Conservation (phyloP, 108 stramenopile species). For the Skeletonema grethae region DNA sequence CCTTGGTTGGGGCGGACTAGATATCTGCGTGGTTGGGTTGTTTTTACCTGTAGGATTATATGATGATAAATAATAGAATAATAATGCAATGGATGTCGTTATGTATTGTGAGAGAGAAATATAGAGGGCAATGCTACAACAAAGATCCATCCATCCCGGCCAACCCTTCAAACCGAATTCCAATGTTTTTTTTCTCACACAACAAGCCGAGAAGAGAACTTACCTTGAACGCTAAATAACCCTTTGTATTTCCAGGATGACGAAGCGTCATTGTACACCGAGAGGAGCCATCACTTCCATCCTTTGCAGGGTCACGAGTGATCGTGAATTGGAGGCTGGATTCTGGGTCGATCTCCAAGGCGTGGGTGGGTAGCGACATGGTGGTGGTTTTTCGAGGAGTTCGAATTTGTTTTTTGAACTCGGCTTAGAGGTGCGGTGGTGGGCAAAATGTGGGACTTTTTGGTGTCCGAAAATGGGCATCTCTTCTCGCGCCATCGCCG, state of each 20-base stretch:
- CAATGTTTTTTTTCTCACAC: neutral
- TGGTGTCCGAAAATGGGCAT: neutral
- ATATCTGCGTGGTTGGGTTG: conserved; percentile 91
- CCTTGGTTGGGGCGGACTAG: conserved; percentile 93
- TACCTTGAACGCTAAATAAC: conserved; percentile 84
- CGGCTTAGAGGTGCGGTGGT: neutral
- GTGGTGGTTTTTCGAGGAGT: conserved; percentile 2
- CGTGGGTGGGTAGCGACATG: conserved; percentile 33
- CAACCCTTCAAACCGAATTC: neutral
- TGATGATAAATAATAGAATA: neutral
- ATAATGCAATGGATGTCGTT: neutral
- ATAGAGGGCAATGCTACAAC: neutral
- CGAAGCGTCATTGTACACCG: conserved; percentile 69
- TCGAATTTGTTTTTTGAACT: conserved; percentile 7
- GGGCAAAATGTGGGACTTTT: neutral
- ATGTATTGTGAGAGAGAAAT: neutral
- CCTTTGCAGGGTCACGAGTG: conserved; percentile 41
- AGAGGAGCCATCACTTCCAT: conserved; percentile 53
- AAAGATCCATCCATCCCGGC: too few species aligned
- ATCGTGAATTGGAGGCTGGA: conserved; percentile 74
- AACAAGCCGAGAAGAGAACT: conserved; percentile 14
- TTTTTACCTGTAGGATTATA: conserved; percentile 75
- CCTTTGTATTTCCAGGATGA: conserved; percentile 66
- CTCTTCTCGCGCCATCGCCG: neutral
- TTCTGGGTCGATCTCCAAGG: conserved; percentile 71